These are phyloP conservation scores for Andrographis paniculata DNA, from an alignment of 305 asterid species.

Conservation along the genomic window DNA sequence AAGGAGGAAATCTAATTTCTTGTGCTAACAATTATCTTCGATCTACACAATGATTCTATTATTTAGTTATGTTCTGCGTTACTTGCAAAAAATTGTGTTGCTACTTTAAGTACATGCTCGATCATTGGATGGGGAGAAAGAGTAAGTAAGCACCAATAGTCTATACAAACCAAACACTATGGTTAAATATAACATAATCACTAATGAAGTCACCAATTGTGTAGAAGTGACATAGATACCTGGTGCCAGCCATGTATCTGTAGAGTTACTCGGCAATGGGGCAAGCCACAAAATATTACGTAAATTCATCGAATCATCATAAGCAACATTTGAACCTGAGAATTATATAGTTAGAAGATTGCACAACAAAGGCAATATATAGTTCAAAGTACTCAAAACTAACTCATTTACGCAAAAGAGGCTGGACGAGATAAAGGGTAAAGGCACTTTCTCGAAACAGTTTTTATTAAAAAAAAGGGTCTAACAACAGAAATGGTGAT, in stretches of 20 bases:
- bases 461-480: neutral
- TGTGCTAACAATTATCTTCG: no score
- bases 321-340: slow-evolving; percentile 64
- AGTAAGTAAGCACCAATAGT: no score
- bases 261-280: slow-evolving; percentile 64
- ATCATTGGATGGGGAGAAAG: no score
- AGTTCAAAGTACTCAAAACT: neutral
- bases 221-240: slow-evolving; percentile 33
- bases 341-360: slow-evolving; percentile 17
- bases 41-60: no score
- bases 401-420: no score
- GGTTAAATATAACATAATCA: slow-evolving; percentile 4
- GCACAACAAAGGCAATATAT: slow-evolving; percentile 8
- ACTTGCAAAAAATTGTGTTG: no score
- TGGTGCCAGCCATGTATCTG: slow-evolving; percentile 62
- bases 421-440: no score
- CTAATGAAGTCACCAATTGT: slow-evolving; percentile 1
- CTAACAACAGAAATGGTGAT: no score
- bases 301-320: slow-evolving; percentile 74
- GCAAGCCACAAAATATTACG: slow-evolving; percentile 93
- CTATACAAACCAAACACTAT: neutral
- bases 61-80: no score
- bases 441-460: neutral
- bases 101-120: no score
- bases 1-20: no score